Percentiles rank a stretch among this genome's conserved stretches.
Conservation (phyloP, 1,284 basidiomycete species). For the Puccinia hordei region DNA sequence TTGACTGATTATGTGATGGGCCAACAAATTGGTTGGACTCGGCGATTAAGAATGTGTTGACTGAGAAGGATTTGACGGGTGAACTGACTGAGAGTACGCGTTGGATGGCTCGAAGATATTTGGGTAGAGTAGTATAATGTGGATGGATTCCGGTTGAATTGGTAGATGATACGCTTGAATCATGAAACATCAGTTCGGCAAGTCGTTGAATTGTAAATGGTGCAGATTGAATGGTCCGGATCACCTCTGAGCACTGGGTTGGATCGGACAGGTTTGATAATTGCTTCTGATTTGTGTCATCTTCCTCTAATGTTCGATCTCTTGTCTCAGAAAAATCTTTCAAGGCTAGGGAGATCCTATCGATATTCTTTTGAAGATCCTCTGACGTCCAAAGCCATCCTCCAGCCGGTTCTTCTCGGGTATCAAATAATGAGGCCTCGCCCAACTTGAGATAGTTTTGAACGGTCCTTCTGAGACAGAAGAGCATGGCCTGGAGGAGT, state of each 20-base stretch:
- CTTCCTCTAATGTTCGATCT: background rate
- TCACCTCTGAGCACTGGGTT: background rate
- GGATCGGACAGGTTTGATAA: background rate
- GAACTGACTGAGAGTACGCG: conserved; percentile 37
- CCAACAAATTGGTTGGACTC: background rate
- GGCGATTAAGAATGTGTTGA: conserved; percentile 21
- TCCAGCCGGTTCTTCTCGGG: conserved; percentile 32
- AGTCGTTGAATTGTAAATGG: conserved; percentile 48
- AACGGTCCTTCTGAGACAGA: background rate
- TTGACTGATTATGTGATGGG: background rate
- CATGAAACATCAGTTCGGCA: conserved; percentile 13
- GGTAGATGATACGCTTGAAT: background rate
- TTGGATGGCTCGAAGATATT: conserved; percentile 44
- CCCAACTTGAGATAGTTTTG: conserved; percentile 37
- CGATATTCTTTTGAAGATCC: conserved; percentile 18
- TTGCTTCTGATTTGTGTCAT: background rate
- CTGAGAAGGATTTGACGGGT: conserved; percentile 14
- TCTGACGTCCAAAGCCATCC: conserved; percentile 33
- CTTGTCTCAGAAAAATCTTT: background rate
- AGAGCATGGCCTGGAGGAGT: conserved; percentile 23
- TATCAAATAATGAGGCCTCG: conserved; percentile 22
- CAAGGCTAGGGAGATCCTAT: conserved; percentile 8
- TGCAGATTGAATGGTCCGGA: conserved; percentile 15
- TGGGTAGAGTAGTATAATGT: conserved; percentile 44
- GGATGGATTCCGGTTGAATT: conserved; percentile 30